Percentiles rank a stretch among this genome's conserved stretches.
These are phyloP conservation scores for Sordariomycetes sp. DNA, from an alignment of 2,329 filamentous ascomycete species.

Conservation along the genomic window DNA sequence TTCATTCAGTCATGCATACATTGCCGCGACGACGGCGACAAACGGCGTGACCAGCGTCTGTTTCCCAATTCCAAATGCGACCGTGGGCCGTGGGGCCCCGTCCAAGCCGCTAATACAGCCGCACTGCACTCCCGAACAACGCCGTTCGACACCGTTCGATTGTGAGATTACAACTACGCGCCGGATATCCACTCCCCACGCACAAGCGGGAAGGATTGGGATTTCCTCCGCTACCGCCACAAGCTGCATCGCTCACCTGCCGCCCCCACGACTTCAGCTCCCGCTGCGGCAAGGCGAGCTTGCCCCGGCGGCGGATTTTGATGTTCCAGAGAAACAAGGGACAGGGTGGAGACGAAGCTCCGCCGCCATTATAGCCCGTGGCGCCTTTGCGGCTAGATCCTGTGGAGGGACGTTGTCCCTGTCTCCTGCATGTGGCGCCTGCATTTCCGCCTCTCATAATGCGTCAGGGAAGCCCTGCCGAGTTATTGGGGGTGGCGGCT, in stretches of 20 bases:
- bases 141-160: not conserved
- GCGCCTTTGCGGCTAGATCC: not conserved
- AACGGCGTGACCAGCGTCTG: too few relatives aligned
- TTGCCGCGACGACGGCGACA: too few relatives aligned
- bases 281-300: not conserved
- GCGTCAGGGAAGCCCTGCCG: too few relatives aligned
- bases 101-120: too few relatives aligned
- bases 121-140: too few relatives aligned
- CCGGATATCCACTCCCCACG: not conserved
- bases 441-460: too few relatives aligned
- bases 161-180: not conserved
- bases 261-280: not conserved
- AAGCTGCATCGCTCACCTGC: not conserved
- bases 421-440: too few relatives aligned
- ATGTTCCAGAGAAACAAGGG: not conserved
- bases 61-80: too few relatives aligned
- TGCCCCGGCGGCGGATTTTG: not conserved
- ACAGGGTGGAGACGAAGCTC: not conserved
- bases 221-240: not conserved
- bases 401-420: too few relatives aligned
- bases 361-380: not conserved
- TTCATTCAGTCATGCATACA: too few relatives aligned
- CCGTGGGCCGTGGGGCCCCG: too few relatives aligned
- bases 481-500: too few relatives aligned
- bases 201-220: not conserved